These are phyloP conservation scores for Physcomitrellopsis africana DNA, from an alignment of 225 moss, liverwort and hornwort species.

Conservation along the genomic window DNA sequence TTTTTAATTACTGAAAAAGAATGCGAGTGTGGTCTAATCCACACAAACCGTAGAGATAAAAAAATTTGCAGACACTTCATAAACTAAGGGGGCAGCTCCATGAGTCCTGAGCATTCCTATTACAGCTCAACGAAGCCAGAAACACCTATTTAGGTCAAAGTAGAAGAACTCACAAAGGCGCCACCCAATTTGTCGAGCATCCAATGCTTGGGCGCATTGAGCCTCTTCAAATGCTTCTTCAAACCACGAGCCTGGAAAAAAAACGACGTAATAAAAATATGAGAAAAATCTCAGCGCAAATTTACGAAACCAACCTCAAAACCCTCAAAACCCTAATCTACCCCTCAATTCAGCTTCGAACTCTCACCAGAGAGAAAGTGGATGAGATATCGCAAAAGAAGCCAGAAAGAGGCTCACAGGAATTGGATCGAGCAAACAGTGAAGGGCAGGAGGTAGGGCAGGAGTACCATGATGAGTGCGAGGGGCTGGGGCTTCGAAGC, in stretches of 20 bases:
- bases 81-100: background rate
- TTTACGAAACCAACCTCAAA: background rate
- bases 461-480: slow-evolving; percentile 3
- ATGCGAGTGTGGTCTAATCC: too few relatives aligned
- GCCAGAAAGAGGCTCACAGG: background rate
- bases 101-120: background rate
- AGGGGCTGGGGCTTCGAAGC: background rate
- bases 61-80: too few relatives aligned
- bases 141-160: too few relatives aligned
- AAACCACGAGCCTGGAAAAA: background rate
- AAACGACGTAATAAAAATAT: background rate
- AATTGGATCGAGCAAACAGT: background rate
- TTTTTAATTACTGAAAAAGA: too few relatives aligned
- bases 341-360: background rate
- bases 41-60: too few relatives aligned
- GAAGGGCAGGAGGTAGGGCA: background rate
- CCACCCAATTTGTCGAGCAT: too few relatives aligned
- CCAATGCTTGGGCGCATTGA: too few relatives aligned
- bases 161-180: too few relatives aligned
- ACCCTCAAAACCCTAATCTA: background rate
- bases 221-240: too few relatives aligned
- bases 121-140: too few relatives aligned
- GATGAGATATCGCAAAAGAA: too few relatives aligned
- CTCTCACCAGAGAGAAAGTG: background rate
- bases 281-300: too few relatives aligned